phyloP scores from a whole-genome alignment of 2,329 filamentous ascomycete species.

The Epichloe coenophiala region DNA sequence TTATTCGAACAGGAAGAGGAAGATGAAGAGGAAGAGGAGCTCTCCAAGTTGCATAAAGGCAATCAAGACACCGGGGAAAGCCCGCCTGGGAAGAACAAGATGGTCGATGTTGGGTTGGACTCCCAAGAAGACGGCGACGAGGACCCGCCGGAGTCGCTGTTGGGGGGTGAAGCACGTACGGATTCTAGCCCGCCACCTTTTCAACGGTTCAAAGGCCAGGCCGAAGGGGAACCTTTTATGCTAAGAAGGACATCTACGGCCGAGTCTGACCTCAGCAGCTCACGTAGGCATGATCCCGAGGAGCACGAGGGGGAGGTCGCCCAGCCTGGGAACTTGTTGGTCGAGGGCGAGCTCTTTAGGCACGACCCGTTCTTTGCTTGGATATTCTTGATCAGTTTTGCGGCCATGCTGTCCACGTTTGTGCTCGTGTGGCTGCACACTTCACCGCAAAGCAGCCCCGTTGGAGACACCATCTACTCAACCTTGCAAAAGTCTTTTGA shows the following conservation, averaged over 20 bases:
- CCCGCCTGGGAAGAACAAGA: constrained; percentile 40
- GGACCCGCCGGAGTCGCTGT: constrained; percentile 46
- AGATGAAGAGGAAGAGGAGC: constrained; percentile 30
- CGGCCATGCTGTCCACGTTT: constrained; percentile 75
- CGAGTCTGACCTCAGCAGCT: constrained; percentile 33
- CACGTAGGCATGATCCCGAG: constrained; percentile 22
- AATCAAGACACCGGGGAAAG: constrained; percentile 14
- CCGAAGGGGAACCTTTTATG: constrained; percentile 27
- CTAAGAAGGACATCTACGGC: constrained; percentile 28
- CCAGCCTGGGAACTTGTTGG: constrained; percentile 34
- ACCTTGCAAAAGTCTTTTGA: constrained; percentile 77
- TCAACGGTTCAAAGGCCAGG: constrained; percentile 38
- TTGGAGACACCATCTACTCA: constrained; percentile 91
- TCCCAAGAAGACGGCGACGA: constrained; percentile 44
- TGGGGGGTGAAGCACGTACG: constrained; percentile 36
- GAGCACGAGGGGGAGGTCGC: constrained; percentile 18
- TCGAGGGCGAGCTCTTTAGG: constrained; percentile 55
- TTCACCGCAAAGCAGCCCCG: constrained; percentile 52
- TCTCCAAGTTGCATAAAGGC: constrained; percentile 20
- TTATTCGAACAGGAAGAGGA: constrained; percentile 27
- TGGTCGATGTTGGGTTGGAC: constrained; percentile 82
- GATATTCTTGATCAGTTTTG: constrained; percentile 73
- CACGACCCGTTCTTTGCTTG: constrained; percentile 90
- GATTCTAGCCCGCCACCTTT: constrained; percentile 48
- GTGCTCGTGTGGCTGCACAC: constrained; percentile 87